phyloP scores from a whole-genome alignment of 2,329 filamentous ascomycete species.

The Aspergillus sp. region DNA sequence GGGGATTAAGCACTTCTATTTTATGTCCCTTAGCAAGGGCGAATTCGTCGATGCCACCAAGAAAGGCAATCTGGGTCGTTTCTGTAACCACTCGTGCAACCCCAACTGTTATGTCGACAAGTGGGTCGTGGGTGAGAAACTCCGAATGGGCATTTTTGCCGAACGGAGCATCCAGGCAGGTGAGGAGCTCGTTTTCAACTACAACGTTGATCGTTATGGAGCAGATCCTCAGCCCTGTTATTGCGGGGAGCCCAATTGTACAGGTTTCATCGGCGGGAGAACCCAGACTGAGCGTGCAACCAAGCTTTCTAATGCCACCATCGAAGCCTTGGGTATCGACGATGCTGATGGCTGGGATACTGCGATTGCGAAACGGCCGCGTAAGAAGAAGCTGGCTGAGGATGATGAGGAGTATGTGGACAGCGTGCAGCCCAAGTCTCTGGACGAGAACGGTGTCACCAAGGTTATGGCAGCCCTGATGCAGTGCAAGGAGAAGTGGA shows the following conservation, averaged over 20 bases:
- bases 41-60: constrained; percentile 98
- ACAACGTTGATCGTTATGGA: constrained; percentile 97
- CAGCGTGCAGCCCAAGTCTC: constrained; percentile 71
- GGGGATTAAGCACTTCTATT: constrained; percentile 99
- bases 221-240: constrained; percentile 96
- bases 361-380: constrained; percentile 78
- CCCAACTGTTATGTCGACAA: constrained; percentile 99
- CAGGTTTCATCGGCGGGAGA: constrained; percentile 94
- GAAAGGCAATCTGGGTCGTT: constrained; percentile 90
- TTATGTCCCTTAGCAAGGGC: constrained; percentile 95
- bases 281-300: constrained; percentile 95
- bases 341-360: constrained; percentile 90
- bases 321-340: constrained; percentile 93
- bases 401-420: constrained; percentile 96
- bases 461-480: constrained; percentile 96
- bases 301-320: constrained; percentile 81
- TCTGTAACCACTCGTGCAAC: constrained; percentile 98
- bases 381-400: constrained; percentile 86
- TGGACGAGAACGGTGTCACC: constrained; percentile 78
- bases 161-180: constrained; percentile 77
- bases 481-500: constrained; percentile 99
- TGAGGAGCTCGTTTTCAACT: constrained; percentile 97
- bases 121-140: constrained; percentile 95
- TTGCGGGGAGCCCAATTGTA: constrained; percentile 90
- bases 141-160: constrained; percentile 98